A percentile compares a stretch with the other conserved stretches of the same genome.
Conservation (phyloP, 805 yeast genomes). For the Schwanniomyces yamadae region DNA sequence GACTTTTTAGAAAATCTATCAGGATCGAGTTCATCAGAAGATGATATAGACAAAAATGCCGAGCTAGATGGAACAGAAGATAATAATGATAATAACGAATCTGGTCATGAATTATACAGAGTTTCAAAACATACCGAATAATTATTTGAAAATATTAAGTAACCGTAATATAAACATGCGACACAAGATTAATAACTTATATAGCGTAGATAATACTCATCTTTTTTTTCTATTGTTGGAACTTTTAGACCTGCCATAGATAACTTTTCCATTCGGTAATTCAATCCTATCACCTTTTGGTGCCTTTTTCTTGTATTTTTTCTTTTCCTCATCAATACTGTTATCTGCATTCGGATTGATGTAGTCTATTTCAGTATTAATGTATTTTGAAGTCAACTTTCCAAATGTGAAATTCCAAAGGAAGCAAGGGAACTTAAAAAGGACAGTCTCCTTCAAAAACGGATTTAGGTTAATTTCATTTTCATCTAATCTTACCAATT, state of each 20-base stretch:
- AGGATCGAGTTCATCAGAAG: constrained; percentile 46
- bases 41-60: no score
- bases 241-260: constrained; percentile 29
- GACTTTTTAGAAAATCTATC: constrained; percentile 40
- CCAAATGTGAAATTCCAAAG: constrained; percentile 50
- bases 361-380: constrained; percentile 6
- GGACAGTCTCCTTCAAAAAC: constrained; percentile 47
- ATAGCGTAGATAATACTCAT: constrained; percentile 2
- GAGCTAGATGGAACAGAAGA: constrained; percentile 18
- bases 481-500: constrained; percentile 43
- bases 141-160: constrained; percentile 1
- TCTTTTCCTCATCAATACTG: constrained; percentile 8
- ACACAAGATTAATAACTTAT: not conserved
- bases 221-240: constrained; percentile 11
- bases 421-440: constrained; percentile 41
- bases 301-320: constrained; percentile 30
- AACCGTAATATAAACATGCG: not conserved
- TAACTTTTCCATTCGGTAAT: constrained; percentile 62
- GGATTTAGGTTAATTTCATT: constrained; percentile 48
- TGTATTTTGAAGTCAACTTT: constrained; percentile 11
- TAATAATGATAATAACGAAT: constrained; percentile 19
- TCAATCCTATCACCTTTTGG: constrained; percentile 45
- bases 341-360: constrained; percentile 12
- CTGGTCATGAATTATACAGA: constrained; percentile 40
- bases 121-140: constrained; percentile 36